A percentile compares a stretch with the other conserved stretches of the same genome.
Evolutionary conservation across 176 grass and related monocot species (phyloP).

Genomic region (Dendrocalamus sinicus): DNA sequence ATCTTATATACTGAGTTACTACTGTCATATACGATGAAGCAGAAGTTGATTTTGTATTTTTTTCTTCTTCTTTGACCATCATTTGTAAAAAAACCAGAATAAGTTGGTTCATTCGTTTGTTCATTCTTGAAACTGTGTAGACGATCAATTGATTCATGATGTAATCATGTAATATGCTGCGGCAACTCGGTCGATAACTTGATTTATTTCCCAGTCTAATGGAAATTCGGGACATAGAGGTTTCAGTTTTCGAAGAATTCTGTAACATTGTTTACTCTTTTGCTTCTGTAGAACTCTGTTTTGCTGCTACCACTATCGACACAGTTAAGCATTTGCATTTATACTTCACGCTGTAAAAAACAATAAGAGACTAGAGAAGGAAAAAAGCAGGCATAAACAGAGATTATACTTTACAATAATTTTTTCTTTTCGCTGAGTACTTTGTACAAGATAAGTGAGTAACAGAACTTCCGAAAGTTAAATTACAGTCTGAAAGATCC

Average conservation of each 20-base stretch:
- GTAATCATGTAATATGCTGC: slow-evolving; percentile 1
- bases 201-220: slow-evolving; percentile 24
- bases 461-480: not conserved
- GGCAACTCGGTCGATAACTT: not conserved
- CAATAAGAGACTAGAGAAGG: not conserved
- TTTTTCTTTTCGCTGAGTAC: not conserved
- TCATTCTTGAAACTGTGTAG: slow-evolving; percentile 29
- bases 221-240: not conserved
- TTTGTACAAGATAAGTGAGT: slow-evolving; percentile 47
- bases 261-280: not conserved
- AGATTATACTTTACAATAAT: not conserved
- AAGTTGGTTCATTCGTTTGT: not conserved
- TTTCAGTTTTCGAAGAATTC: not conserved
- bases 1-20: not conserved
- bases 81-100: slow-evolving; percentile 46
- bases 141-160: slow-evolving; percentile 36
- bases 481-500: slow-evolving; percentile 27
- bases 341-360: not conserved
- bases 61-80: not conserved
- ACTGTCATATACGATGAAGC: slow-evolving; percentile 2
- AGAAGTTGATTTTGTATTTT: not conserved
- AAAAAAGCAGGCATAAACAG: not conserved
- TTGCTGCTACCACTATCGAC: not conserved
- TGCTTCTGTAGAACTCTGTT: not conserved
- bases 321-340: not conserved